Evolutionary conservation across 2,329 filamentous ascomycete genomes (phyloP).

Genomic region (Cladosporium sp.): DNA sequence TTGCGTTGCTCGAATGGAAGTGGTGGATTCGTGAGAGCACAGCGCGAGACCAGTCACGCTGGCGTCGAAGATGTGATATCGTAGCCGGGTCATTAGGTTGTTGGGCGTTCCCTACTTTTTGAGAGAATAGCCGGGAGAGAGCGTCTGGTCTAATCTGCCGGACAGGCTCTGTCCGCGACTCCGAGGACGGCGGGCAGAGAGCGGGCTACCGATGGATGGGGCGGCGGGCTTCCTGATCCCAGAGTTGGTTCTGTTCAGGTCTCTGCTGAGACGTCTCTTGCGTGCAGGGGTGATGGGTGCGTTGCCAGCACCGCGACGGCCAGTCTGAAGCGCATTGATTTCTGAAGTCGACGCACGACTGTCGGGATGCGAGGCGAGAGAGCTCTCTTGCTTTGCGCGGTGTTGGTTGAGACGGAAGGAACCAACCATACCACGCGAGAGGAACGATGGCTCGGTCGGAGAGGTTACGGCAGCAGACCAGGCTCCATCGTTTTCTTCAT

Average conservation of each 20-base stretch:
- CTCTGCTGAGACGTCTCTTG: slow-evolving; percentile 34
- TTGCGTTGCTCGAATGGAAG: neutral
- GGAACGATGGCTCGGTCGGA: slow-evolving; percentile 36
- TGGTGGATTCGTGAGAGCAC: neutral
- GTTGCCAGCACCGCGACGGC: slow-evolving; percentile 59
- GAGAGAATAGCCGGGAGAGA: slow-evolving; percentile 2
- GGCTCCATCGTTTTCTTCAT: slow-evolving; percentile 41
- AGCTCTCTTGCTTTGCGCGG: slow-evolving; percentile 45
- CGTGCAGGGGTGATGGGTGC: slow-evolving; percentile 63
- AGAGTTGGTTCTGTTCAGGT: slow-evolving; percentile 21
- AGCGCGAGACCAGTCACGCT: slow-evolving; percentile 11
- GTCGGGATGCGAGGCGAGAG: slow-evolving; percentile 54
- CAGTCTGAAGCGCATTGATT: slow-evolving; percentile 57
- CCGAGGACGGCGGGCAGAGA: slow-evolving; percentile 16
- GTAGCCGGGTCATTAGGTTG: neutral
- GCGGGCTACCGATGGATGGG: slow-evolving; percentile 14
- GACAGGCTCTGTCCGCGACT: slow-evolving; percentile 15
- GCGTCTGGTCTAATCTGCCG: slow-evolving; percentile 10
- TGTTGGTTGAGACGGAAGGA: slow-evolving; percentile 63
- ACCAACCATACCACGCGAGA: slow-evolving; percentile 59
- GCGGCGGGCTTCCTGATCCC: slow-evolving; percentile 24
- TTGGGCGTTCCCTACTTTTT: neutral
- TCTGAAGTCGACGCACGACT: slow-evolving; percentile 57
- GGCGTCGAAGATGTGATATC: neutral
- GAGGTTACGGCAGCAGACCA: slow-evolving; percentile 8